Conservation (phyloP, 176 grass and related monocot species). For the Poa annua region DNA sequence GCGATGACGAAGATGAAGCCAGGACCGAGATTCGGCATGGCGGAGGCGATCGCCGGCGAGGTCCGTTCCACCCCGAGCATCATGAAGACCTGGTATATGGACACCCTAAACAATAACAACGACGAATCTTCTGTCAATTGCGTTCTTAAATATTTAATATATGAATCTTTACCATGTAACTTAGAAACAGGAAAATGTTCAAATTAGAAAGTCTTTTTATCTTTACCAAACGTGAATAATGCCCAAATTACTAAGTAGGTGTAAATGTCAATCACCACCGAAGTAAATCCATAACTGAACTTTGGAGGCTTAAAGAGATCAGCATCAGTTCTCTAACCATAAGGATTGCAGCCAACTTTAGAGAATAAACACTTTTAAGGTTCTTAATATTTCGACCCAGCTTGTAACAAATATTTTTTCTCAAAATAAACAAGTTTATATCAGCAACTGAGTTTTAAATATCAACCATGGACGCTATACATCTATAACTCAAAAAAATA, state of each 20-base stretch:
- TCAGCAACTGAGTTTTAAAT: neutral
- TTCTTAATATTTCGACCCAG: neutral
- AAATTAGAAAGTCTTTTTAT: neutral
- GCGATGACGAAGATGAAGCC: constrained; percentile 64
- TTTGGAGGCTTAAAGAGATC: neutral
- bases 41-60: constrained; percentile 51
- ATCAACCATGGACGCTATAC: neutral
- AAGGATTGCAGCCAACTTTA: neutral
- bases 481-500: too few relatives aligned
- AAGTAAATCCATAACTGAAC: neutral
- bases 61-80: constrained; percentile 50
- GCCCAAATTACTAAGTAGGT: neutral
- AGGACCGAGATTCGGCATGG: constrained; percentile 66
- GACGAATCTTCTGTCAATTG: neutral
- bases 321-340: neutral
- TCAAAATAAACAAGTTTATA: neutral
- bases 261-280: neutral
- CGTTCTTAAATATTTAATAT: neutral
- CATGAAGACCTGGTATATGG: constrained; percentile 58
- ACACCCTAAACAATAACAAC: constrained; percentile 18
- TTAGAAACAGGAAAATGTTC: neutral
- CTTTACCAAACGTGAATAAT: too few relatives aligned
- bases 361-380: neutral
- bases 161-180: neutral
- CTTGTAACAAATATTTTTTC: neutral